Evolutionary conservation across 2,329 filamentous ascomycete genomes (phyloP), one percentile per base, ranked within the genome.

Genomic region (Alternaria atra): DNA sequence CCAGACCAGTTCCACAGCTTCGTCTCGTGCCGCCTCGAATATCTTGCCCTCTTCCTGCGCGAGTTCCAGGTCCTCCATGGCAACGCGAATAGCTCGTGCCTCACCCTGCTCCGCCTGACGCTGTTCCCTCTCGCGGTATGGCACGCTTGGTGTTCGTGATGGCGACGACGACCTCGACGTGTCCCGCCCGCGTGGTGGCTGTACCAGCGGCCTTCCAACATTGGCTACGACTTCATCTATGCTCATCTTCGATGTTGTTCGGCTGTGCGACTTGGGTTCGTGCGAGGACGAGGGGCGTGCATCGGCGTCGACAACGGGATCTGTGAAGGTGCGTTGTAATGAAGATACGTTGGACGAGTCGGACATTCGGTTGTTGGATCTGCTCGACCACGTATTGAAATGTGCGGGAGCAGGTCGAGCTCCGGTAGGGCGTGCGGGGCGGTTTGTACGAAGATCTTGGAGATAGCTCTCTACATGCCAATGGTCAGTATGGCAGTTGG

Each of bases 21-120:
- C 91, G 61, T 92, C 83, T 62, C 92, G 87, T 30, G 91, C 91
- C 40, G 90, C 89, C 12, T 86, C 82, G 74, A 91, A 90, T 50
- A 94, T 76, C 44, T 86, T 86, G 46, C 46, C 46, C 60, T 83
- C 77, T 60, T 90, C 88, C 20, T 90, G 88, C 2, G 88, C 84
- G 29, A 91, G 65, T 60, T 91, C 87, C 85, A 93, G 87, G 69
- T 91, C 89, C 67, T 92, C 87, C 84, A 94, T 87, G 10, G 91
- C 91, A 62, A 88, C 85, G 17, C 90, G 86, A 60, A 94, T 79
- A 20, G 90, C 90, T 35, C 85, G 84, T 4, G 87, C 89, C 77
- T 94, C 91, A 73, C 93, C 90, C 76, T 91, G 91, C 76, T 94
- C 91, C 86, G 92, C 91, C 89, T 90, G 92, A 69, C 91, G 83